Evolutionary conservation across 768 basidiomycete genomes (phyloP).

Genomic region (Paxillus ammoniavirescens): DNA sequence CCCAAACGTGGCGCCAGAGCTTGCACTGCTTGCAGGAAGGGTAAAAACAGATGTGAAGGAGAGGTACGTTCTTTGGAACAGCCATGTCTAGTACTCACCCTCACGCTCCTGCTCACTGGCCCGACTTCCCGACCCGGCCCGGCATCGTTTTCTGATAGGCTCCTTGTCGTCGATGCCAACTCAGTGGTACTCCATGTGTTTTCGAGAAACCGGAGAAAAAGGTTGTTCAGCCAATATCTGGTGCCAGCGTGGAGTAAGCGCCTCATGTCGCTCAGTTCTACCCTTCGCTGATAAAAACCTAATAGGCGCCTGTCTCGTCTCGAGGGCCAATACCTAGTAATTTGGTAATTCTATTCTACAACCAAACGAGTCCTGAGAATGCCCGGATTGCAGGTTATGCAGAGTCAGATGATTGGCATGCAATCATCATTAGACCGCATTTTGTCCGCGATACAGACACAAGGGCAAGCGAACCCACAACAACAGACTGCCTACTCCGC

Average conservation of each 20-base stretch:
- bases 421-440: conserved; percentile 87
- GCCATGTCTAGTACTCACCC: conserved; percentile 37
- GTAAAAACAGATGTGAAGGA: conserved; percentile 92
- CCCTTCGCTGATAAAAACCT: conserved; percentile 20
- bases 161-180: conserved; percentile 87
- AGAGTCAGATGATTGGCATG: conserved; percentile 94
- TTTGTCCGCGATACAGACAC: conserved; percentile 58
- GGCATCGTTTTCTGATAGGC: conserved; percentile 58
- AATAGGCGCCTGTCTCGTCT: conserved; percentile 76
- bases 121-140: conserved; percentile 76
- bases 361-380: neutral
- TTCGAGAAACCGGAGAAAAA: conserved; percentile 95
- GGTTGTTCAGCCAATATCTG: conserved; percentile 54
- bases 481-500: conserved; percentile 22
- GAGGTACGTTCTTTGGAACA: conserved; percentile 54
- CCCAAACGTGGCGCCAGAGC: conserved; percentile 89
- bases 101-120: conserved; percentile 54
- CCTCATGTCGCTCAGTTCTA: conserved; percentile 1
- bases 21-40: conserved; percentile 86
- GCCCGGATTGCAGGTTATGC: conserved; percentile 62
- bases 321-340: conserved; percentile 82
- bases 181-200: conserved; percentile 75
- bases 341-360: conserved; percentile 1
- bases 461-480: conserved; percentile 32
- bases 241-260: conserved; percentile 72